Evolutionary conservation across 768 basidiomycete genomes (phyloP), one percentile per base, ranked within the genome.

Genomic region (Lentinula boryana): DNA sequence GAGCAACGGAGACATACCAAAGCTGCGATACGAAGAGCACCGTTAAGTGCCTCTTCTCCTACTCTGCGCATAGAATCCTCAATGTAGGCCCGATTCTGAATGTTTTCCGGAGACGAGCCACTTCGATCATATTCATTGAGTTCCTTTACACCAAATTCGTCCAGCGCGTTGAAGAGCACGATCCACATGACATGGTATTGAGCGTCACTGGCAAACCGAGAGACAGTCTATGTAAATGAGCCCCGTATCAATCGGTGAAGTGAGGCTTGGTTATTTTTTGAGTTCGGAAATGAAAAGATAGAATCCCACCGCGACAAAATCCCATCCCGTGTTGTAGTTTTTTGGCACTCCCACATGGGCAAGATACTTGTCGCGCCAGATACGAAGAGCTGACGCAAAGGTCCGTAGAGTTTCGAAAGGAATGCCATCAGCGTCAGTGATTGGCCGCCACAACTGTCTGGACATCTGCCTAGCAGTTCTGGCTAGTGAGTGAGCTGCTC

Each of bases 101-200:
- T 64, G 35, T 10, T 66, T 64, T 48, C 72, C 65, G 31, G 72
- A 67, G 27, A 73, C 68, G 56, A 72, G n/a, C 73, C 71, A 52
- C 74, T 64, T 46, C 78, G 73, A 31, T 70, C 67, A 9, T 75
- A 69, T 51, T 81, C 76, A 69, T 88, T 88, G 62, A 84, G 72
- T 66, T 95, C 93, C 63, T 84, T 84, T 60, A 96, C 78, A 10
- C 93, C 93, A 68, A 83, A 93, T 60, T 95, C 93, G 61, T 92
- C 88, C 63, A 96, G 73, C 1, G 93, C 93, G 63, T 80, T 85
- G 71, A 90, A 89, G 4, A 94, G 72, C 44, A 87, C 84, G 62
- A 95, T 86, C 93, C 92, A 96, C 84, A 95, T 88, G 66, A 89
- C 84, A 74, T 97, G 94, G 70, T 91, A 95, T 32, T 89, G 92